These are phyloP conservation scores for Eucalyptus globulus DNA, from an alignment of 345 rosid species.

Conservation along the genomic window DNA sequence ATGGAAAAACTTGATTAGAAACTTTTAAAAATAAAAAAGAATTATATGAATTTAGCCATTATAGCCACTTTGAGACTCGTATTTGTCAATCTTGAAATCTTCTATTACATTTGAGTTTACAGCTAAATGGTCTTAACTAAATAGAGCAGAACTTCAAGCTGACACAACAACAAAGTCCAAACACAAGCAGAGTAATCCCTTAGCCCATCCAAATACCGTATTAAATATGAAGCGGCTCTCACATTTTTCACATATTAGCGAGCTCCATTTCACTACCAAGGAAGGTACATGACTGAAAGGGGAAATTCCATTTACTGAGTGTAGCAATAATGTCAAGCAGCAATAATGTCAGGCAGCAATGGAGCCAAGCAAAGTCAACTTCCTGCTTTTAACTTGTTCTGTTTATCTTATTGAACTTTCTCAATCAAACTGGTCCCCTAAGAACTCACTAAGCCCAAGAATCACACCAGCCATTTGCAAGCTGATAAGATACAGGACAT, in stretches of 20 bases:
- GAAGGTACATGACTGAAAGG: not conserved
- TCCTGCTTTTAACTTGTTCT: not conserved
- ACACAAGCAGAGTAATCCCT: not conserved
- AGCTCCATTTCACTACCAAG: not conserved
- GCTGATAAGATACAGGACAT: not conserved
- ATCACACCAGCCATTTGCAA: not conserved
- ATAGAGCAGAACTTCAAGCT: not conserved
- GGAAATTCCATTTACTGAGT: conserved; percentile 13
- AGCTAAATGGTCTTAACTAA: not conserved
- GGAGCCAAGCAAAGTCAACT: not conserved
- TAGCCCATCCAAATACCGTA: not conserved
- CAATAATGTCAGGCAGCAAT: conserved; percentile 1
- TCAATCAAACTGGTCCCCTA: not conserved
- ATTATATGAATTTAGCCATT: not conserved
- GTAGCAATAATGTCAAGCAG: conserved; percentile 3
- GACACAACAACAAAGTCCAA: not conserved
- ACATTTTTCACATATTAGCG: not conserved
- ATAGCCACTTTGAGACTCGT: not conserved
- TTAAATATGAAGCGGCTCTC: not conserved
- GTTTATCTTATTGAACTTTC: not conserved
- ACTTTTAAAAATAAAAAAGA: not conserved
- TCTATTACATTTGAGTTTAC: not conserved
- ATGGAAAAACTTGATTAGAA: not conserved
- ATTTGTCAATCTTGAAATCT: not conserved
- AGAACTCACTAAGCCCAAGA: not conserved